Base-by-base conservation (phyloP, 2,329 filamentous ascomycete genomes). In the Bipolaris cookei region DNA sequence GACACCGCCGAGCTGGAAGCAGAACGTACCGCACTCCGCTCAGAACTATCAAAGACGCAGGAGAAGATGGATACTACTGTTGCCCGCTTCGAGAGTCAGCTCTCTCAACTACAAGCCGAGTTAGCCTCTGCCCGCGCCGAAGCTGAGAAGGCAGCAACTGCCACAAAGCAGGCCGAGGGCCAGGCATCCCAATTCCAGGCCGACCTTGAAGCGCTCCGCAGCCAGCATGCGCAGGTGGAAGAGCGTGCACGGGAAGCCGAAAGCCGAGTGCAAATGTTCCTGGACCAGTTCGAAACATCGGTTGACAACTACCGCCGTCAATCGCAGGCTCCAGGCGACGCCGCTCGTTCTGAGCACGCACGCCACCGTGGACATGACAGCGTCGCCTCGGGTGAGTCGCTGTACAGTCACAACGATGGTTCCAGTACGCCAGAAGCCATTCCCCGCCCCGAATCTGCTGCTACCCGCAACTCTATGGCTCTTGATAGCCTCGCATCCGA, bases 221-320 rank as follows among this genome's bases (percentile, higher is more conserved):
- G 88, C 51, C 93, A 97, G 76, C 97, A 98, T 69, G 77, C 80
- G 0, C 80, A 89, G 34, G 86, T 99, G 3, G 93, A 98, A 75
- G 87, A 87, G 66, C 90, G 94, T 41, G 94, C 93, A 5, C 83
- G 86, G 49, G 94, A 97, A 74, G 95, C 95, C 1, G 95, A 99
- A 79, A 88, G 91, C 64, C 96, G 96, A 71, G 95, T 99, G 20
- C 91, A 91, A 30, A 85, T 97, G 70, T 86, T 99, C 47, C 87
- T 99, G 11, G 92, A 98, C 75, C 94, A 98, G 73, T 93, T 99
- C 35, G 94, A 96, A 76, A 87, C 88, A 38, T 96, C 92, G 3
- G 95, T 99, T 14, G 93, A 95, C 77, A 96, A 91, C 74, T 98
- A 98, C 77, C 90, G 95, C 53, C 90, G 95, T 38, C 92, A 87